phyloP scores from a whole-genome alignment of 305 asterid species.

The Solanum hybrid region DNA sequence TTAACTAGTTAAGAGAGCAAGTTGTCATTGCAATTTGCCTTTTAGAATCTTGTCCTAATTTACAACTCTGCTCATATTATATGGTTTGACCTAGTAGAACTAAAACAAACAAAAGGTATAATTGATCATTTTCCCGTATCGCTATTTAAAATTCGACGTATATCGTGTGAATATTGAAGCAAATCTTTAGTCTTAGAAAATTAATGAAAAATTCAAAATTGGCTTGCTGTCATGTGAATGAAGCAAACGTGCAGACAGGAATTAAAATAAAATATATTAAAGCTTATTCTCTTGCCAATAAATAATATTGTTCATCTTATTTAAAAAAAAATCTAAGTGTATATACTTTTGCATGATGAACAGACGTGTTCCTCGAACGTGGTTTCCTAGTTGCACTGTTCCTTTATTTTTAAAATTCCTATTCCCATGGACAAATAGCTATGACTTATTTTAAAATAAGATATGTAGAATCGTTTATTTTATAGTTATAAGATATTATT shows the following conservation, averaged over 20 bases:
- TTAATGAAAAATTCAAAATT: not conserved
- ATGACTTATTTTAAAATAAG: not conserved
- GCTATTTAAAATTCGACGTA: not conserved
- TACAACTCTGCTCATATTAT: not conserved
- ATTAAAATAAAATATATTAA: not conserved
- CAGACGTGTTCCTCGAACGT: not conserved
- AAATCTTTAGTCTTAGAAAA: not conserved
- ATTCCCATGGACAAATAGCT: not conserved
- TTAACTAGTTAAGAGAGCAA: not conserved
- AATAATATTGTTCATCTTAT: not conserved
- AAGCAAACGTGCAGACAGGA: not conserved
- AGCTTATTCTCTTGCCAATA: not conserved
- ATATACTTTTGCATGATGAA: not conserved
- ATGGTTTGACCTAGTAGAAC: not conserved
- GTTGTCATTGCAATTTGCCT: not conserved
- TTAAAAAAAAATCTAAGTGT: not conserved
- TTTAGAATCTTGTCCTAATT: not conserved
- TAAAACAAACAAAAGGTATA: not conserved
- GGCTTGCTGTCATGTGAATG: not conserved
- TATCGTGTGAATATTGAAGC: not conserved
- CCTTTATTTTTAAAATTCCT: not conserved
- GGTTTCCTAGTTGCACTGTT: not conserved
- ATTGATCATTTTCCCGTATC: not conserved
- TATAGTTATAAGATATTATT: not conserved
- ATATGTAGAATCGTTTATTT: not conserved